Conservation (phyloP, 75 land plant species). For the Pinus albicaulis region DNA sequence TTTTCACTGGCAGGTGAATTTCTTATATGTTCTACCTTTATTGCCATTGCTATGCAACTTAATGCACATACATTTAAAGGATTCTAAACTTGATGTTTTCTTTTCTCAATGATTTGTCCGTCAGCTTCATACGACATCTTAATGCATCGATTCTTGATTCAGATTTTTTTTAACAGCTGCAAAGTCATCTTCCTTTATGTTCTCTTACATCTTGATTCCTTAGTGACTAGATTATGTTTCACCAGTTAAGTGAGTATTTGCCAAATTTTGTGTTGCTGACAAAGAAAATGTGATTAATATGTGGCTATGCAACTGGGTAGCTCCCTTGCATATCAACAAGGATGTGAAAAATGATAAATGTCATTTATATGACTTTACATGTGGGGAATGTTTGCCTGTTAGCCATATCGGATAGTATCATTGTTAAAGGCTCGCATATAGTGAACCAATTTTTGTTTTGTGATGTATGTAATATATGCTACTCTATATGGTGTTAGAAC, state of each 20-base stretch:
- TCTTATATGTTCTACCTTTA: neutral
- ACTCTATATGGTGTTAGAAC: neutral
- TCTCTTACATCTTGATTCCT: neutral
- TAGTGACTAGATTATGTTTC: neutral
- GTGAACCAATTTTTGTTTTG: too few relatives aligned
- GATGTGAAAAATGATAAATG: neutral
- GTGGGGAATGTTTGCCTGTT: neutral
- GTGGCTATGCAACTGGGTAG: neutral
- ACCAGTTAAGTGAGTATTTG: neutral
- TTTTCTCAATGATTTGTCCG: neutral
- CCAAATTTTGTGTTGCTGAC: neutral
- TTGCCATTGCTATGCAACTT: neutral
- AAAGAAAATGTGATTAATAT: neutral
- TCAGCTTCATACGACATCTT: neutral
- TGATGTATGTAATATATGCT: too few relatives aligned
- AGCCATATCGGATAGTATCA: neutral
- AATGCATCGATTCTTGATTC: neutral
- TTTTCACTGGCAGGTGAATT: slow-evolving; percentile 79
- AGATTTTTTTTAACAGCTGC: neutral
- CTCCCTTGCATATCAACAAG: neutral
- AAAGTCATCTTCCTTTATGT: neutral
- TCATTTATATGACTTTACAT: neutral
- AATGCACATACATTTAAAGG: neutral
- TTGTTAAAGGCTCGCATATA: neutral
- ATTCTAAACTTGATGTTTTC: neutral